Evolutionary conservation across 2,329 filamentous ascomycete species (phyloP), one percentile per base, ranked within the genome.

Genomic region (Didymellaceae sp.): DNA sequence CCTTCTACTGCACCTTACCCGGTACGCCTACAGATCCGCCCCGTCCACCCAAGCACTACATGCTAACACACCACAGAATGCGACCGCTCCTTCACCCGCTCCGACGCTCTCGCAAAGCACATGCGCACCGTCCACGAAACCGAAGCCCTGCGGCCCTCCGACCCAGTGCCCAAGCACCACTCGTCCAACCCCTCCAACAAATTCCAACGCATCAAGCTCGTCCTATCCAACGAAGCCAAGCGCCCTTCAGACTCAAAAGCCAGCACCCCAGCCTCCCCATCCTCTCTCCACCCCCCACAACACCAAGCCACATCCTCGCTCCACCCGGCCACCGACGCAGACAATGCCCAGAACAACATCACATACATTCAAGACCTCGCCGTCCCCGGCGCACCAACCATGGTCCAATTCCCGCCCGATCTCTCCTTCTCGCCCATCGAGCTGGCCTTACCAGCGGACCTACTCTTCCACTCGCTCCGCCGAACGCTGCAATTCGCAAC

Each of bases 61-160:
- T 6, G 26, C n/a, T 42, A 10, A 10, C 64, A 96, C 18, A 0
- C 1, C 21, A 14, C 37, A 51, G 94, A 99, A 82, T 99, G 94
- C 76, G 94, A 99, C 72, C 88, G 93, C 54, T 92, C 92, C 24
- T 99, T 99, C 66, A 99, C 94, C 2, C 84, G 94, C 59, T 97
- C 93, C 18, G 94, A 99, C 67, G 94, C 94, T 10, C 82, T 99
- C 0, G 91, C 93, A 1, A 99, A 99, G 74, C 94, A 99, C 72
- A 97, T 97, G 91, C 89, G 94, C 63, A 97, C 94, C 13, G 92
- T 99, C 28, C 94, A 99, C 78, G 94, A 99, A 73, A 97, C 93
- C 3, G 94, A 99, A 76, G 89, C 91, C 13, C 81, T 96, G 17
- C 86, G 90, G n/a, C 89, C 90, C 4, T 79, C 78, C 11, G 81